phyloP scores from a whole-genome alignment of 2,329 filamentous ascomycete genomes.

The Lachnellula hyalina region DNA sequence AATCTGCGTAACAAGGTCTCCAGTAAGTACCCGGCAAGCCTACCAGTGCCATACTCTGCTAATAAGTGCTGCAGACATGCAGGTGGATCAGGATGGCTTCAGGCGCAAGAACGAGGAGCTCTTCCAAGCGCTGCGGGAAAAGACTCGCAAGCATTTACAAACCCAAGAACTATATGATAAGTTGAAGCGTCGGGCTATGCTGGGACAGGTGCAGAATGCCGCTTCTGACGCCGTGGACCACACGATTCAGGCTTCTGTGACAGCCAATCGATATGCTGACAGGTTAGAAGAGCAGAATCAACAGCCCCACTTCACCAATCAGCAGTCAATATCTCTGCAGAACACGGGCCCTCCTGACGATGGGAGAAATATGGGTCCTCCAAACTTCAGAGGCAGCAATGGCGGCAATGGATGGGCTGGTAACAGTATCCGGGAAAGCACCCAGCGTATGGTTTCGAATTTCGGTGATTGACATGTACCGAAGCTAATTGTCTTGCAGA shows the following conservation, averaged over 20 bases:
- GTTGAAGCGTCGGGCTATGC: conserved; percentile 49
- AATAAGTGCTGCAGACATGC: conserved; percentile 41
- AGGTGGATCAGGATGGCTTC: conserved; percentile 56
- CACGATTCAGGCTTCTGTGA: conserved; percentile 32
- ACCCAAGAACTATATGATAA: conserved; percentile 62
- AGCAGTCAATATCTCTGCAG: conserved; percentile 9
- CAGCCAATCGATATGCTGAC: conserved; percentile 24
- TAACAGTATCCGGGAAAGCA: conserved; percentile 19
- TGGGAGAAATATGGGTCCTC: conserved; percentile 6
- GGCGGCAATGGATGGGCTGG: conserved; percentile 18
- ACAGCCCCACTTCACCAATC: conserved; percentile 15
- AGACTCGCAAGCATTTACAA: conserved; percentile 62
- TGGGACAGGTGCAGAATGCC: conserved; percentile 50
- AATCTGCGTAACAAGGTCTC: conserved; percentile 59
- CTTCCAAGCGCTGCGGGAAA: conserved; percentile 60
- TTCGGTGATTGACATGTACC: not conserved
- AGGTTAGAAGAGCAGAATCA: conserved; percentile 17
- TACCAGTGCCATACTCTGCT: conserved; percentile 4
- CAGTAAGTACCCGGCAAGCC: conserved; percentile 39
- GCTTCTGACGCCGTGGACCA: conserved; percentile 46
- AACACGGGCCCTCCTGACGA: not conserved
- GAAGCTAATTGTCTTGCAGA: conserved; percentile 12
- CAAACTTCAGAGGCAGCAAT: conserved; percentile 2
- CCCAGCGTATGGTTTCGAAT: conserved; percentile 12
- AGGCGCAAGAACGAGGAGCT: conserved; percentile 70